Conservation (phyloP, 345 rosid genomes). For the Hibiscus syriacus region DNA sequence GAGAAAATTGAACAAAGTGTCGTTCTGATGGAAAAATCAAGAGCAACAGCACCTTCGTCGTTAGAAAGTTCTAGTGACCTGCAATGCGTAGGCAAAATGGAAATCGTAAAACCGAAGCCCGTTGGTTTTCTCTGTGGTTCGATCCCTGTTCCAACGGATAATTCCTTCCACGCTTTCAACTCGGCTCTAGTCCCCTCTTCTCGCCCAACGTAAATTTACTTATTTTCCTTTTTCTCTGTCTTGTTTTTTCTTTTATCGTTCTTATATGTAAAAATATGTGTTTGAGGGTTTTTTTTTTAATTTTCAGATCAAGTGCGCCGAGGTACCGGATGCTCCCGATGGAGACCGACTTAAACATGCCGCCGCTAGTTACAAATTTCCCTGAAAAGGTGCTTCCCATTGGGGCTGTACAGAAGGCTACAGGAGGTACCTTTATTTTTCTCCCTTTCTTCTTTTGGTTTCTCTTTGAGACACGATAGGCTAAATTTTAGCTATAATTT, state of each 20-base stretch:
- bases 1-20: neutral
- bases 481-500: neutral
- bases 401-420: constrained; percentile 43
- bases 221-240: neutral
- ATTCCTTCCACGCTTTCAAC: constrained; percentile 53
- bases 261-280: neutral
- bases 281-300: neutral
- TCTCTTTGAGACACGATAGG: neutral
- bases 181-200: constrained; percentile 77
- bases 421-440: constrained; percentile 43
- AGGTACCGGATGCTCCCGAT: constrained; percentile 71
- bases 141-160: constrained; percentile 80
- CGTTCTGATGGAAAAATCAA: constrained; percentile 33
- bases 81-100: constrained; percentile 73
- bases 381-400: constrained; percentile 64
- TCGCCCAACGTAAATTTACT: constrained; percentile 37
- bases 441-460: neutral
- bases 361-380: constrained; percentile 52
- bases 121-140: constrained; percentile 90
- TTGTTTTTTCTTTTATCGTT: too few relatives aligned
- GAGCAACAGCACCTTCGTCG: constrained; percentile 16
- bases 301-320: constrained; percentile 62
- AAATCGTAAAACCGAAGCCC: constrained; percentile 60
- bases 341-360: constrained; percentile 83
- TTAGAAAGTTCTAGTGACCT: constrained; percentile 46